phyloP scores from a whole-genome alignment of 768 basidiomycete species.

The Steccherinum ochraceum region DNA sequence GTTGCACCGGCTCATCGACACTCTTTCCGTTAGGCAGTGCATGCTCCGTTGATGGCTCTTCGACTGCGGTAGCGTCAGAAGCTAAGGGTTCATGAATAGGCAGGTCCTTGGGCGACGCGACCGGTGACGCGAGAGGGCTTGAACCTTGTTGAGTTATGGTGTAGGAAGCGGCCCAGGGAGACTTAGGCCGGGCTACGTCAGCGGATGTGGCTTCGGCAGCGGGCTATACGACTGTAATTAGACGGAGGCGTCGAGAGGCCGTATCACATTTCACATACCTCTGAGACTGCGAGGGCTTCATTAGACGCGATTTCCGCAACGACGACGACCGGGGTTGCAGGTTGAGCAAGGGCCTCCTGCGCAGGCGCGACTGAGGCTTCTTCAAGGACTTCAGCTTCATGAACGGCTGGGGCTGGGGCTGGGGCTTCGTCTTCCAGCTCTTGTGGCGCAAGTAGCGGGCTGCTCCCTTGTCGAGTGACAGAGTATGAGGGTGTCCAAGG shows the following conservation, averaged over 20 bases:
- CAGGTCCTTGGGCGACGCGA: slow-evolving; percentile 11
- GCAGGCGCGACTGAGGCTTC: neutral
- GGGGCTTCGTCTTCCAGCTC: neutral
- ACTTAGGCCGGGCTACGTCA: slow-evolving; percentile 12
- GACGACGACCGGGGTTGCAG: slow-evolving; percentile 7
- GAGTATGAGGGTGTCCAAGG: slow-evolving; percentile 24
- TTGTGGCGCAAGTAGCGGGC: slow-evolving; percentile 2
- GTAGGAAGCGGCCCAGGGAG: slow-evolving; percentile 30
- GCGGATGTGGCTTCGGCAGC: neutral
- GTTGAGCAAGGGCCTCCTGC: neutral
- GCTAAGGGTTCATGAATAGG: neutral
- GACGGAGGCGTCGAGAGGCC: no score
- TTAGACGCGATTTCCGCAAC: no score
- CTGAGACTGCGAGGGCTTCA: no score
- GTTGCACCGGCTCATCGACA: no score
- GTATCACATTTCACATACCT: no score
- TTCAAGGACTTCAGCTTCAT: neutral
- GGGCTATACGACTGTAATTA: neutral
- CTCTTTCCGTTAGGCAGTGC: no score
- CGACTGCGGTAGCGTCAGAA: neutral
- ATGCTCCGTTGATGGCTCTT: neutral
- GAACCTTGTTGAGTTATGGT: slow-evolving; percentile 23
- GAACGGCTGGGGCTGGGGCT: neutral
- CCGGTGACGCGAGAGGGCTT: slow-evolving; percentile 15
- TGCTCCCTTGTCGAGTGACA: slow-evolving; percentile 16